phyloP scores from a whole-genome alignment of 2,329 filamentous ascomycete species.

The Calonectria multiphialidica region DNA sequence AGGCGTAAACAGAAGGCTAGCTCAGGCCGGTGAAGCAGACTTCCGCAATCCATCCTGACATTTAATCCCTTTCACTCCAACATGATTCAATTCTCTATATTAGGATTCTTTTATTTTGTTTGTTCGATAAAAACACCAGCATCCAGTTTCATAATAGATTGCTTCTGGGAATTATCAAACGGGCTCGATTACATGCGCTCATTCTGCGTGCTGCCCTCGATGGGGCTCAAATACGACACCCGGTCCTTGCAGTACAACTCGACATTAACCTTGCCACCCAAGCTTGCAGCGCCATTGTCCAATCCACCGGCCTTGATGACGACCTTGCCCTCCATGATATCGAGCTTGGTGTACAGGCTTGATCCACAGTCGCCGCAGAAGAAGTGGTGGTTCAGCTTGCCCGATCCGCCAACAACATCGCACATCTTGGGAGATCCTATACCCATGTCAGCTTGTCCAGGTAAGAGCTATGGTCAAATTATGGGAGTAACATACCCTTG shows the following conservation, averaged over 20 bases:
- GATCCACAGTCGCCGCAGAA: conserved; percentile 67
- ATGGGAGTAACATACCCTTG: conserved; percentile 52
- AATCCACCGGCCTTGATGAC: conserved; percentile 64
- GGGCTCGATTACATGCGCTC: neutral
- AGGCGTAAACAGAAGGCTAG: too few species aligned
- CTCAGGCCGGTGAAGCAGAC: too few species aligned
- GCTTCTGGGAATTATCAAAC: too few species aligned
- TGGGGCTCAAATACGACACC: conserved; percentile 54
- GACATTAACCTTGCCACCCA: conserved; percentile 57
- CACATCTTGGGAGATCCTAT: conserved; percentile 60
- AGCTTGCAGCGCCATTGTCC: conserved; percentile 59
- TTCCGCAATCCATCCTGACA: too few species aligned
- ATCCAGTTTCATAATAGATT: too few species aligned
- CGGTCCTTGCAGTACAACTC: conserved; percentile 67
- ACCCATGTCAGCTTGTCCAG: neutral
- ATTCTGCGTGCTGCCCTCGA: conserved; percentile 63
- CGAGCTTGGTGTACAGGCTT: conserved; percentile 63
- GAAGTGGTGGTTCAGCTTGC: conserved; percentile 67
- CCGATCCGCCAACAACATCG: conserved; percentile 60
- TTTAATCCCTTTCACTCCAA: too few species aligned
- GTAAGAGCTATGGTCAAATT: fast-evolving
- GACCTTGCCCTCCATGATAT: conserved; percentile 63
- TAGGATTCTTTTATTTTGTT: too few species aligned
- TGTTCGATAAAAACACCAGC: too few species aligned
- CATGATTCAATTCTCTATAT: too few species aligned